A percentile compares a stretch with the other conserved stretches of the same genome.
phyloP scores from a whole-genome alignment of 2,329 filamentous ascomycete genomes.

The Fusarium fujikuroi region DNA sequence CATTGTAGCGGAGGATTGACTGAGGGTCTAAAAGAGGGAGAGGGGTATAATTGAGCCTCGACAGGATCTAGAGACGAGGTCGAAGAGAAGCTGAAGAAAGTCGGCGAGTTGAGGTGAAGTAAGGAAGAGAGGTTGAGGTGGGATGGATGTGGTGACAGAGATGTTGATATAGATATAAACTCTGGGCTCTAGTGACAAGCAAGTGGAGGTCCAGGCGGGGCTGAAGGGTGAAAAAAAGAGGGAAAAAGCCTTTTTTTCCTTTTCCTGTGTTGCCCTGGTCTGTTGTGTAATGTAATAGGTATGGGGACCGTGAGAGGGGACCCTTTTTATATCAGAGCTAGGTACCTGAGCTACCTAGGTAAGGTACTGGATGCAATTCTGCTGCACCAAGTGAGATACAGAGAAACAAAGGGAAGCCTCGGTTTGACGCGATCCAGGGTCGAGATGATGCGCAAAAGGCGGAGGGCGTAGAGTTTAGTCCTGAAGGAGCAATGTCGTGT shows the following conservation, averaged over 20 bases:
- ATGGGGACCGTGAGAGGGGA: conserved; percentile 15
- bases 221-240: conserved; percentile 18
- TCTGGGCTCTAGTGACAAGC: conserved; percentile 16
- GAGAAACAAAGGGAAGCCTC: conserved; percentile 18
- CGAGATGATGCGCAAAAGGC: conserved; percentile 34
- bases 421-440: conserved; percentile 42
- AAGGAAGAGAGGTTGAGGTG: background rate
- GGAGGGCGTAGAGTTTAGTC: conserved; percentile 18
- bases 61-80: background rate
- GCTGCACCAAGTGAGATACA: conserved; percentile 21
- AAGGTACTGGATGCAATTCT: conserved; percentile 14
- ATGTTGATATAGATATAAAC: conserved; percentile 33
- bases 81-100: background rate
- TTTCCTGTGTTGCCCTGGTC: conserved; percentile 6
- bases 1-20: conserved; percentile 27
- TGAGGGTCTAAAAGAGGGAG: background rate
- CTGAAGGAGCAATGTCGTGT: conserved; percentile 12
- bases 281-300: conserved; percentile 14
- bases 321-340: conserved; percentile 41
- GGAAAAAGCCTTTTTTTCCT: conserved; percentile 21
- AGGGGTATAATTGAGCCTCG: background rate
- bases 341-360: background rate
- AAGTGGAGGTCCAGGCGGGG: conserved; percentile 32
- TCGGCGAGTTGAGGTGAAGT: conserved; percentile 1
- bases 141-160: conserved; percentile 15